Percentiles rank a stretch among this genome's conserved stretches.
phyloP scores from a whole-genome alignment of 2,329 filamentous ascomycete species.

The Epichloe amarillans region DNA sequence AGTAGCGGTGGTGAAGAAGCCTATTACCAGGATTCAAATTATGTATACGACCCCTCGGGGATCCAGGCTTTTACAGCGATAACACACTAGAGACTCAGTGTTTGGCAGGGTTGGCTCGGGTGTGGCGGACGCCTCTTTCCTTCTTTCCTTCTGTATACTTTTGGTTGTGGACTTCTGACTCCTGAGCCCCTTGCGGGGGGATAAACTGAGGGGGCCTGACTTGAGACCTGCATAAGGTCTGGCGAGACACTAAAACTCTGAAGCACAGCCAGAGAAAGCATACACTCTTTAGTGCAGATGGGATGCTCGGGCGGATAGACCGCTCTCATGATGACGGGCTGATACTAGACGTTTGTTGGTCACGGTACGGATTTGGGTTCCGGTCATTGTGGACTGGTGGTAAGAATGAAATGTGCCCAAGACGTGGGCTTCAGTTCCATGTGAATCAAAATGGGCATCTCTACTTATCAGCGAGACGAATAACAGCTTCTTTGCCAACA shows the following conservation, averaged over 20 bases:
- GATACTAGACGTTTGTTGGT: not conserved
- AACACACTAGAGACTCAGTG: not conserved
- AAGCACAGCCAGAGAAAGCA: not conserved
- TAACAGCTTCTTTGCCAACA: no score
- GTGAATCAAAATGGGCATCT: no score
- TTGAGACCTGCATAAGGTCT: not conserved
- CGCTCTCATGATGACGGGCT: not conserved
- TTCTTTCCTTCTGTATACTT: not conserved
- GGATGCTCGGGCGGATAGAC: not conserved
- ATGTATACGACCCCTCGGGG: slow-evolving; percentile 13
- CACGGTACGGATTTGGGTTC: not conserved
- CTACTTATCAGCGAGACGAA: no score
- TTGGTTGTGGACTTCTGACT: not conserved
- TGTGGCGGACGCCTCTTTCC: not conserved
- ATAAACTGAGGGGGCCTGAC: not conserved
- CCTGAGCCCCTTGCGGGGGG: not conserved
- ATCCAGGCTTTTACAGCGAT: not conserved
- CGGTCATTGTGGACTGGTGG: no score
- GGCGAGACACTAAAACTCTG: not conserved
- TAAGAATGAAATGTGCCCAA: no score
- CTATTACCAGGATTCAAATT: slow-evolving; percentile 18
- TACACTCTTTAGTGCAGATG: no score
- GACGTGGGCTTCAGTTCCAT: no score
- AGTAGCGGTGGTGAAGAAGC: slow-evolving; percentile 21
- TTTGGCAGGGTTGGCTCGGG: not conserved